phyloP scores from a whole-genome alignment of 371 early-diverging fungal species.

The Conidiobolus incongruus region DNA sequence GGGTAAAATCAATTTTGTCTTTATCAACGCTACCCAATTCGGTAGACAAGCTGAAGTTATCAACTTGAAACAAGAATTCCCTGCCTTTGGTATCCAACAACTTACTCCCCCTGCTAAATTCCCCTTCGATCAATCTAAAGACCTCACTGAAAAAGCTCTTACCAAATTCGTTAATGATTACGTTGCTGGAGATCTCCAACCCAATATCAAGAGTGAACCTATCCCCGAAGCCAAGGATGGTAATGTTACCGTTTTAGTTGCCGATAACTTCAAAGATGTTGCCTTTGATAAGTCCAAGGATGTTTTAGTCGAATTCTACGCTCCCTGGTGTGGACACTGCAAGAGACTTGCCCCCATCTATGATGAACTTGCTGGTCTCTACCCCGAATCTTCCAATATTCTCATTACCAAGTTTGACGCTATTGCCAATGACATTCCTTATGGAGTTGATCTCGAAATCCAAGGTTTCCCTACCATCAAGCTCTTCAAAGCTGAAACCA shows the following conservation, averaged over 20 bases:
- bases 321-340: conserved; percentile 8
- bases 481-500: conserved; percentile 58
- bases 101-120: conserved; percentile 43
- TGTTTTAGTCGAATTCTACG: conserved; percentile 15
- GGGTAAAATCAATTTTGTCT: conserved; percentile 70
- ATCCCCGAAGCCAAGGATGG: conserved; percentile 67
- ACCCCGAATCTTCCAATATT: conserved; percentile 17
- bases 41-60: conserved; percentile 62
- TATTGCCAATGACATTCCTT: conserved; percentile 86
- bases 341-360: neutral
- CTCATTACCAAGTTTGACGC: conserved; percentile 90
- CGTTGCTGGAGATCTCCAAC: conserved; percentile 39
- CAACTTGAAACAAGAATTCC: conserved; percentile 64
- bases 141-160: conserved; percentile 27
- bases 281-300: conserved; percentile 50
- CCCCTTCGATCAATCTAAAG: conserved; percentile 46
- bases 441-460: conserved; percentile 35
- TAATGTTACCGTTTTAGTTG: conserved; percentile 76
- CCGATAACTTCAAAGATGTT: conserved; percentile 43
- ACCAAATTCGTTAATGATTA: conserved; percentile 36
- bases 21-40: conserved; percentile 64
- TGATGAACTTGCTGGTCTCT: conserved; percentile 4
- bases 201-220: conserved; percentile 61
- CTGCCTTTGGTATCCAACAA: conserved; percentile 74
- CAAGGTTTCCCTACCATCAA: conserved; percentile 92